Evolutionary conservation across 169 alveolate genomes (phyloP), one percentile per base, ranked within the genome.

Genomic region (Plasmodium fragile): DNA sequence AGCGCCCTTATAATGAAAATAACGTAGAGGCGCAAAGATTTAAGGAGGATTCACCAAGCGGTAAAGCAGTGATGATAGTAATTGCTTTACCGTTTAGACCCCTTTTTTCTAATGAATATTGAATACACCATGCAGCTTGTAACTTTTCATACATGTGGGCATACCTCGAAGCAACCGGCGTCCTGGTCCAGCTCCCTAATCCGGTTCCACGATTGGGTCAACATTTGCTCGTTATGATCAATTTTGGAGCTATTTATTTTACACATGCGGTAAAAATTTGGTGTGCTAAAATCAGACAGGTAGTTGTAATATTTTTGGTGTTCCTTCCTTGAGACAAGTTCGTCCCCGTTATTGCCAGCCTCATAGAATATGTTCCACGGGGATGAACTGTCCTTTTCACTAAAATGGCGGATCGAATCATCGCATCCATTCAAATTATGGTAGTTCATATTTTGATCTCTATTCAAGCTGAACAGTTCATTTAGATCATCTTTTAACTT

Each of bases 221-320:
- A 16, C 41, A 25, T 43, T 70, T 69, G 8, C 43, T 90, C 84
- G 39, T 90, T 90, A 36, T 90, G n/a, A n/a, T 69, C 80, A 80
- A 71, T 90, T 89, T 89, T 89, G 25, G 22, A 8, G 30, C 72
- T 78, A 28, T 43, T 45, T 65, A 49, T 65, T 72, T 84, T 72
- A 49, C 72, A 72, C 75, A 84, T 72, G 59, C 79, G 34, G 52
- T 25, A 32, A 16, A 49, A 71, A 16, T 71, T 59, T 72, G 92
- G 39, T 45, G 73, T 71, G n/a, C 79, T 72, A 13, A 72, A 30
- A 6, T 49, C 53, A n/a, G 52, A 34, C 11, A 59, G 30, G 18
- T 41, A 39, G 65, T 84, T 84, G 36, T 49, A 45, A 71, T 13
- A 45, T 36, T 84, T 53, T 25, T 43, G 59, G 41, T 34, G 78